Evolutionary conservation across 163 green algal species (phyloP).

Genomic region (Smithsoniella earleae): DNA sequence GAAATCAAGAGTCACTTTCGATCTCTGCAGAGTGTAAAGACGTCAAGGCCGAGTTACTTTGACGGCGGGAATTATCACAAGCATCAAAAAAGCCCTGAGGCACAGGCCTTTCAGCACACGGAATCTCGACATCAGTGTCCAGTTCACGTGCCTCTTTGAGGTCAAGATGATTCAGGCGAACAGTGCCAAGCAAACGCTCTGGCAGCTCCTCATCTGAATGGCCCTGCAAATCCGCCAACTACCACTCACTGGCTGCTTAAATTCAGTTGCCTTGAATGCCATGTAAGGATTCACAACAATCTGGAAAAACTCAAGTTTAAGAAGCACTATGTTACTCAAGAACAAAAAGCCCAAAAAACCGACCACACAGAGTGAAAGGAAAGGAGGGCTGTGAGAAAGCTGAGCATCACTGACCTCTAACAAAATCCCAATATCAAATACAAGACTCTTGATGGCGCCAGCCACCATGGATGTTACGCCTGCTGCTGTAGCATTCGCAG

Average conservation of each 20-base stretch:
- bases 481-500: constrained; percentile 53
- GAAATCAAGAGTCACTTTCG: too few relatives aligned
- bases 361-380: background rate
- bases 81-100: constrained; percentile 2
- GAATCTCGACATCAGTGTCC: constrained; percentile 37
- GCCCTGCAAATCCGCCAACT: constrained; percentile 44
- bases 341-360: background rate
- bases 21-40: too few relatives aligned
- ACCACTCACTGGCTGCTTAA: too few relatives aligned
- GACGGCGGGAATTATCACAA: background rate
- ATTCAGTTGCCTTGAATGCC: too few relatives aligned
- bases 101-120: background rate
- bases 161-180: constrained; percentile 54
- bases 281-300: background rate
- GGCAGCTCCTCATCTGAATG: constrained; percentile 53
- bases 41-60: too few relatives aligned
- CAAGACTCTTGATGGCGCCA: constrained; percentile 65
- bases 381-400: background rate
- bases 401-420: constrained; percentile 40
- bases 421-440: constrained; percentile 72
- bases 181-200: constrained; percentile 62
- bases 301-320: background rate
- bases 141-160: constrained; percentile 36
- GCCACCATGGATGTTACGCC: constrained; percentile 47
- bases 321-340: background rate